Percentiles rank a stretch among this genome's conserved stretches.
These are phyloP conservation scores for Saturnispora kantuleensis DNA, from an alignment of 805 yeast genomes.

Conservation along the genomic window DNA sequence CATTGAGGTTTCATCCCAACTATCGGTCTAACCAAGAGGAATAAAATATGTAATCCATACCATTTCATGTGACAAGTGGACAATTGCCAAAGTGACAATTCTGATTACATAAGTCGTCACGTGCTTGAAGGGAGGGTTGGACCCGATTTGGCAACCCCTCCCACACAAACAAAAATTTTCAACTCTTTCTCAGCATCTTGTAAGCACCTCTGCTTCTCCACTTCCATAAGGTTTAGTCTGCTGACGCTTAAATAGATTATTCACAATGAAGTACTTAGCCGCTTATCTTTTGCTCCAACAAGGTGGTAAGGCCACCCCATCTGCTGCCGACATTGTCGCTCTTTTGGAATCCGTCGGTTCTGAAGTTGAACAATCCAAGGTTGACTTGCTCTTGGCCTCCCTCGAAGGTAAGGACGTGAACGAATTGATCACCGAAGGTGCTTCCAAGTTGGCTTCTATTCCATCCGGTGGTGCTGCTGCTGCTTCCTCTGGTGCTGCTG, in stretches of 20 bases:
- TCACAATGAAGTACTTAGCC: constrained; percentile 93
- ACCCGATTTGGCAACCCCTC: neutral
- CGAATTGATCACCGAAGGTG: constrained; percentile 91
- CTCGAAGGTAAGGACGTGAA: constrained; percentile 88
- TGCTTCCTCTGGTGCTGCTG: constrained; percentile 60
- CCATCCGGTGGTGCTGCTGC: constrained; percentile 98
- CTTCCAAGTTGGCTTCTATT: constrained; percentile 91
- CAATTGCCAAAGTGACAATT: neutral
- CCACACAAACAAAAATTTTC: neutral
- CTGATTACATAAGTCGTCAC: neutral
- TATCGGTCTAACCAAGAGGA: no score
- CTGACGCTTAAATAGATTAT: constrained; percentile 74
- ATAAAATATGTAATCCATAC: no score
- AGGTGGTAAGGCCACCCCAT: constrained; percentile 92
- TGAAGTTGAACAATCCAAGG: constrained; percentile 86
- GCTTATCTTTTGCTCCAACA: constrained; percentile 97
- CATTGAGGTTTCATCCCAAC: no score
- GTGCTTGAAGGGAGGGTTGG: constrained; percentile 9
- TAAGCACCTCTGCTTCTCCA: constrained; percentile 2
- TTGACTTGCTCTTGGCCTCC: constrained; percentile 69
- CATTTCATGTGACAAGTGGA: no score
- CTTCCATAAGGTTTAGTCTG: constrained; percentile 69
- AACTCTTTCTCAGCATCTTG: neutral
- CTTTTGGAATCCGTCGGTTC: constrained; percentile 92
- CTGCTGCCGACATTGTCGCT: constrained; percentile 82